Base-by-base conservation (phyloP, 2,329 filamentous ascomycete species). In the Exophiala sp. region DNA sequence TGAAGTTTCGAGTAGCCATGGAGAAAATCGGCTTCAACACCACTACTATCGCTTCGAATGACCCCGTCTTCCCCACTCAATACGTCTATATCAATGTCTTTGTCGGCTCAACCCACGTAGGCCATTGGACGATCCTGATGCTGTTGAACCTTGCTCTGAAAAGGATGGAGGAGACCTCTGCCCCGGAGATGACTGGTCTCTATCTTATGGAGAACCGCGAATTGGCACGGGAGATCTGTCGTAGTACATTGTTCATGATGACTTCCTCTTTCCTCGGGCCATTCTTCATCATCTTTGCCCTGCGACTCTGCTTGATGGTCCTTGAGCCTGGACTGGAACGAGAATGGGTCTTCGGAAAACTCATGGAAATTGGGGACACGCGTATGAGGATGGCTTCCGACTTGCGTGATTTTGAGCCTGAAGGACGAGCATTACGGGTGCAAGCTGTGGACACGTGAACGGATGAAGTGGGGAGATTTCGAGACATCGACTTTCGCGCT, bases 351-450 rank as follows among this genome's bases (percentile, higher is more conserved):
- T 11, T 58, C 10, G 43, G 40, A 10, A 58, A 57, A 35, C 46
- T 62, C 10, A 46, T 23, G 4, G 29, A 56, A 18, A 59, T 62
- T 19, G 58, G 59, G 7, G 47, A 53, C 14, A 59, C 50, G 7
- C 58, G 58, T 24, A 59, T 62, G 52, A 57, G 48, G 21, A 60
- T 62, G 55, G 59, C 59, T 8, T 50, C 52, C 13, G 56, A 61
- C 16, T 52, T 60, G 27, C 51, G 54, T 1, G 42, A 34, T 2
- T 8, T 29, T 10, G 23, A 18, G 3, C 23, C n/a, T n/a, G n/a
- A 32, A n/a, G n/a, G 8, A 13, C 7, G 29, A 32, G n/a, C 7
- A n/a, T n/a, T n/a, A n/a, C n/a, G n/a, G n/a, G n/a, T n/a, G n/a
- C n/a, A n/a, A n/a, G n/a, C n/a, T n/a, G n/a, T n/a, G n/a, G n/a